A percentile compares a stretch with the other conserved stretches of the same genome.
Evolutionary conservation across 345 rosid genomes (phyloP).

Genomic region (Citrus sinensis): DNA sequence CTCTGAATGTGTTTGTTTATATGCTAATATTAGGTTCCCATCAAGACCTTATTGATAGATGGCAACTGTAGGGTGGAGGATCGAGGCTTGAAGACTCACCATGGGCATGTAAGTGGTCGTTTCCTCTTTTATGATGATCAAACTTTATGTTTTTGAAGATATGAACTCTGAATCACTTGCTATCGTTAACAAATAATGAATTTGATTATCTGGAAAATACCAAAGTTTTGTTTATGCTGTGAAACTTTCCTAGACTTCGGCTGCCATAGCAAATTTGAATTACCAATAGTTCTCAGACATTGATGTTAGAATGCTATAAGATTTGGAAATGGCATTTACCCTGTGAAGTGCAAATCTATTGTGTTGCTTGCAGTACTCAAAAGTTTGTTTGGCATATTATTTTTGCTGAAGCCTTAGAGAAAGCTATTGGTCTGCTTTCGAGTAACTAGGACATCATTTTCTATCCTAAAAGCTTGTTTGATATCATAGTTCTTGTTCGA

Average conservation of each 20-base stretch:
- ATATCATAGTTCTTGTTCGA: background rate
- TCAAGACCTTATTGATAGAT: constrained; percentile 88
- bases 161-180: background rate
- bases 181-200: background rate
- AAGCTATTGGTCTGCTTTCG: background rate
- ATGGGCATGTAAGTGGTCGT: constrained; percentile 73
- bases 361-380: background rate
- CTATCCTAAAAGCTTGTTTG: background rate
- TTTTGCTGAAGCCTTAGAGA: background rate
- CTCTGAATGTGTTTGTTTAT: constrained; percentile 3
- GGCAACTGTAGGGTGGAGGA: constrained; percentile 99
- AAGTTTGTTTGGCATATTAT: background rate
- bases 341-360: background rate
- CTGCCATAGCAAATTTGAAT: background rate
- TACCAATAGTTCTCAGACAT: background rate
- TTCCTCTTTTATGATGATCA: constrained; percentile 1
- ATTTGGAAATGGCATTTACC: background rate
- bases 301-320: background rate
- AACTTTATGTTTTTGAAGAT: background rate
- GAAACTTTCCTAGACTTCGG: background rate
- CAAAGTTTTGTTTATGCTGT: background rate
- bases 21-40: constrained; percentile 68
- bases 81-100: constrained; percentile 98
- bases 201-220: background rate
- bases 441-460: background rate